Base-by-base conservation (phyloP, 2,329 filamentous ascomycete species). In the Alternaria arbusti region DNA sequence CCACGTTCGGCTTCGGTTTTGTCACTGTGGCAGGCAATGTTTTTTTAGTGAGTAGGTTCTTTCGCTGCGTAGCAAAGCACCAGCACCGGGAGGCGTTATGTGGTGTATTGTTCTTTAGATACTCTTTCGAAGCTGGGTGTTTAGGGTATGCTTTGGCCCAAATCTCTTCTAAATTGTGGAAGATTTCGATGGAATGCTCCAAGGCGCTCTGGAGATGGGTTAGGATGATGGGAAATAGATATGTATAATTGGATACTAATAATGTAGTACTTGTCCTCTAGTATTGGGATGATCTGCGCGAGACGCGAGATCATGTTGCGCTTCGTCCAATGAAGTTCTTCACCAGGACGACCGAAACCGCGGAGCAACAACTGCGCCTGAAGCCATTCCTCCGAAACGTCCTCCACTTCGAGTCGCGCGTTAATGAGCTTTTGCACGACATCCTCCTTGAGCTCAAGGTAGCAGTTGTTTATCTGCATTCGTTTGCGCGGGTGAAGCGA, bases 161-260 rank as follows among this genome's bases (percentile, higher is more conserved):
- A 36, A 5, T 2, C 32, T 36, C 32, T 1, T 36, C 32, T 36
- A 36, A 9, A 36, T 36, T 36, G 32, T 36, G 32, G 15, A 36
- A 36, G 15, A 36, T 0, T 36, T 36, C 8, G 3, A 36, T 1
- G 32, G 0, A 1, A 36, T 36, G 32, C 32, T 36, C 32, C 15
- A 36, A 36, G 0, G 32, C 0, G 32, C 32, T 0, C 32, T 36
- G 32, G 32, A 5, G 0, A 36, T 36, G 32, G 32, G 15, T 36
- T 36, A 36, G 32, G 4, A n/a, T 36, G 32, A 36, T n/a, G 32
- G 32, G 32, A 0, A n/a, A n/a, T 5, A 36, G 4, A 36, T 1
- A 36, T 5, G 15, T 1, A 1, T 36, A 36, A 9, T 36, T 1
- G 0, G 0, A 36, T 1, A 36, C 32, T 36, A 5, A 36, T 15